A percentile compares a stretch with the other conserved stretches of the same genome.
Conservation (phyloP, 176 grass and related monocot species). For the Neostapfia colusana region DNA sequence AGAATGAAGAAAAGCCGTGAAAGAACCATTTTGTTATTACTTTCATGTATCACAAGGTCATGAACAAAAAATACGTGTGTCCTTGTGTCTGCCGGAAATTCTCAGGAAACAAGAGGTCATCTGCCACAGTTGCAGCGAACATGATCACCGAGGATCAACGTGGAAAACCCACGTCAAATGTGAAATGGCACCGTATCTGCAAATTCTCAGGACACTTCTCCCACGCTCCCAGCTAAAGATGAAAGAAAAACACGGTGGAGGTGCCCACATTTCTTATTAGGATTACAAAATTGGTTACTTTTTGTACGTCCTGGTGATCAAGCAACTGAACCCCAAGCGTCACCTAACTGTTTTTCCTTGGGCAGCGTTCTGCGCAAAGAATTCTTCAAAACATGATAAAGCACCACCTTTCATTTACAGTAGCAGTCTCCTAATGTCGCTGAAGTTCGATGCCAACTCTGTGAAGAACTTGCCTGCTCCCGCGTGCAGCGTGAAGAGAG, state of each 20-base stretch:
- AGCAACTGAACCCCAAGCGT: conserved; percentile 17
- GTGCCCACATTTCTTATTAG: conserved; percentile 40
- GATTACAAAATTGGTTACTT: conserved; percentile 49
- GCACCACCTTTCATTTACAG: conserved; percentile 53
- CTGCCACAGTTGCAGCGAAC: conserved; percentile 6
- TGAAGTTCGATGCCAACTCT: conserved; percentile 71
- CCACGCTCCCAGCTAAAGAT: not conserved
- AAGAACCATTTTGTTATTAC: conserved; percentile 22
- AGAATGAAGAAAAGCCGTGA: not conserved
- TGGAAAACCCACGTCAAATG: conserved; percentile 18
- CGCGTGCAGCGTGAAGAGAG: conserved; percentile 6
- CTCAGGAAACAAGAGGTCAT: conserved; percentile 6
- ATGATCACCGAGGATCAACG: not conserved
- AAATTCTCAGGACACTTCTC: not conserved
- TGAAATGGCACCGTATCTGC: conserved; percentile 6
- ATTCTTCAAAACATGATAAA: conserved; percentile 40
- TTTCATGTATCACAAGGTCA: conserved; percentile 17
- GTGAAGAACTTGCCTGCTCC: conserved; percentile 75
- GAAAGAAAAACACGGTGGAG: conserved; percentile 4
- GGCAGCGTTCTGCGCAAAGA: conserved; percentile 30
- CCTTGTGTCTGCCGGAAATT: conserved; percentile 21
- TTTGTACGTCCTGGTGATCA: conserved; percentile 29
- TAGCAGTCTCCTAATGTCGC: conserved; percentile 75
- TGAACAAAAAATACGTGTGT: not conserved
- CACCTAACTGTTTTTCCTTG: conserved; percentile 21